Conservation (phyloP, 1,139 yeast species). For the Lodderomyces elongisporus region DNA sequence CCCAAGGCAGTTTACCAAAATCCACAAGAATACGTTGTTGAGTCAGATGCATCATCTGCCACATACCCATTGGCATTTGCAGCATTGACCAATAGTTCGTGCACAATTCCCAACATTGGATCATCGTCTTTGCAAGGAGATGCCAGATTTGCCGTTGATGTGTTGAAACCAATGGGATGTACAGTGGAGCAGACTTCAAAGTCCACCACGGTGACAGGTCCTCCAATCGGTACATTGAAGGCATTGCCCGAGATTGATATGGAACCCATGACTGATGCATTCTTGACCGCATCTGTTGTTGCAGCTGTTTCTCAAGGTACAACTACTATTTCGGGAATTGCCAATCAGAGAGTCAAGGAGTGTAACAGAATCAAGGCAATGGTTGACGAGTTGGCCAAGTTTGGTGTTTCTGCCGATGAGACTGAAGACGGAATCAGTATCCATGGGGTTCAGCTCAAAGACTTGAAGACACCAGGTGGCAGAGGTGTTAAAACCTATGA, state of each 20-base stretch:
- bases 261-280: conserved; percentile 99
- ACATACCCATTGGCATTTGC: conserved; percentile 97
- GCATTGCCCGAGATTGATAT: conserved; percentile 80
- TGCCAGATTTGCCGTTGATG: conserved; percentile 93
- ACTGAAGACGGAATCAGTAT: conserved; percentile 90
- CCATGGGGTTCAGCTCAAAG: conserved; percentile 52
- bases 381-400: conserved; percentile 81
- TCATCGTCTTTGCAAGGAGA: conserved; percentile 92
- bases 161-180: conserved; percentile 94
- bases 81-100: conserved; percentile 92
- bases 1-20: conserved; percentile 78
- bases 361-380: conserved; percentile 95
- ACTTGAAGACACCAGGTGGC: conserved; percentile 37
- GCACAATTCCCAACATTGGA: conserved; percentile 94
- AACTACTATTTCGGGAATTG: conserved; percentile 90
- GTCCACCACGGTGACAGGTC: conserved; percentile 91
- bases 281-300: conserved; percentile 91
- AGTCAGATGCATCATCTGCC: conserved; percentile 98
- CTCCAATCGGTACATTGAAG: conserved; percentile 60
- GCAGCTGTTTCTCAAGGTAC: conserved; percentile 79
- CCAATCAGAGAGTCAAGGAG: conserved; percentile 96
- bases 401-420: conserved; percentile 82
- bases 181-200: conserved; percentile 72
- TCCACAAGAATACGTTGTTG: conserved; percentile 82
- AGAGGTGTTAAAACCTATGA: conserved; percentile 75